phyloP scores from a whole-genome alignment of 2,329 filamentous ascomycete species.

The Septoria linicola region DNA sequence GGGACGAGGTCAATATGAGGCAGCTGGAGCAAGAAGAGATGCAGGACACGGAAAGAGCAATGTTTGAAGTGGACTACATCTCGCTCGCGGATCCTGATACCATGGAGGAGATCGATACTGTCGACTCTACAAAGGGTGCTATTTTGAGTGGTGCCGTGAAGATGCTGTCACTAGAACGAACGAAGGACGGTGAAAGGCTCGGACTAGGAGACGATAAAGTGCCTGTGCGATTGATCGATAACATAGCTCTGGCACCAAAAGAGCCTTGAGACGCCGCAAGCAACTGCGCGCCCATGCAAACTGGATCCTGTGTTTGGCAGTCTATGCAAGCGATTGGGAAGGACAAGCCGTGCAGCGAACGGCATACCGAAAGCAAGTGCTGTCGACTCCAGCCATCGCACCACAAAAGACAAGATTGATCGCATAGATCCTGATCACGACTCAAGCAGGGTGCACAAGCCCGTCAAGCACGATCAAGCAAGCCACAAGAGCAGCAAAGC shows the following conservation, averaged over 20 bases:
- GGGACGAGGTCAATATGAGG: conserved; percentile 56
- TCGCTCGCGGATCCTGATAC: conserved; percentile 83
- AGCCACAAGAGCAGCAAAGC: too few relatives aligned
- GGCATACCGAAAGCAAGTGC: too few relatives aligned
- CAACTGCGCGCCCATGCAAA: too few relatives aligned
- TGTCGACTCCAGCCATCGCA: too few relatives aligned
- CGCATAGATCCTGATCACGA: too few relatives aligned
- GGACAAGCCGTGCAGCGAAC: too few relatives aligned
- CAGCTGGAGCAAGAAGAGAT: conserved; percentile 63
- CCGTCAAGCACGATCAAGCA: too few relatives aligned
- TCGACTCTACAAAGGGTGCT: conserved; percentile 70
- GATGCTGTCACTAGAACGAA: conserved; percentile 77
- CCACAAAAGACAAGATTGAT: too few relatives aligned
- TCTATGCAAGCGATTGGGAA: too few relatives aligned
- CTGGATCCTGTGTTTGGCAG: too few relatives aligned
- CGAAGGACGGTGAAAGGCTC: conserved; percentile 66
- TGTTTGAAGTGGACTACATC: conserved; percentile 87
- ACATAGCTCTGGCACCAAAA: conserved; percentile 53
- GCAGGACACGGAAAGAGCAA: conserved; percentile 59
- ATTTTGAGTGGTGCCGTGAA: conserved; percentile 88
- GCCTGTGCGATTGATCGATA: conserved; percentile 86
- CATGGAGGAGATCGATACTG: conserved; percentile 70
- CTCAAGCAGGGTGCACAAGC: too few relatives aligned
- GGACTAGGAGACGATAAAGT: conserved; percentile 71
- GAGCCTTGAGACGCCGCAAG: not conserved